A percentile compares a stretch with the other conserved stretches of the same genome.
Conservation (phyloP, 768 basidiomycete genomes). For the Xerocomus potaroensis region DNA sequence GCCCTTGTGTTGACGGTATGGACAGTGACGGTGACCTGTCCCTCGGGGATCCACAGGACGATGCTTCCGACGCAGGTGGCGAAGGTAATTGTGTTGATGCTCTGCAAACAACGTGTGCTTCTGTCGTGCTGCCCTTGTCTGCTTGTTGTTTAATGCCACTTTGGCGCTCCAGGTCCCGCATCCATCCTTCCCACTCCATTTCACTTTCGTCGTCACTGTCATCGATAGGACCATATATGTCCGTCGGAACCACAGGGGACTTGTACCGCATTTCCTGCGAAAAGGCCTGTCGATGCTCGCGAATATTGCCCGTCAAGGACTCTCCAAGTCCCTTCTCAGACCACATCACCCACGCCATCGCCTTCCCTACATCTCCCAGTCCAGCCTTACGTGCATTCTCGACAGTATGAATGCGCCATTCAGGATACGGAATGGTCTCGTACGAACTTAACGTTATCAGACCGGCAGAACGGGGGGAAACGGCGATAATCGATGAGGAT, state of each 20-base stretch:
- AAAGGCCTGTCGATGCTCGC: slow-evolving; percentile 20
- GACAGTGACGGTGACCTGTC: slow-evolving; percentile 13
- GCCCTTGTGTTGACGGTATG: slow-evolving; percentile 1
- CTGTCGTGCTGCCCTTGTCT: slow-evolving; percentile 1
- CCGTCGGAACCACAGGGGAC: neutral
- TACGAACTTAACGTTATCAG: slow-evolving; percentile 24
- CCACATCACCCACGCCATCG: slow-evolving; percentile 47
- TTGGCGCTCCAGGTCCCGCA: slow-evolving; percentile 49
- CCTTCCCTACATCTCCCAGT: slow-evolving; percentile 51
- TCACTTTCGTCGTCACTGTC: slow-evolving; percentile 46
- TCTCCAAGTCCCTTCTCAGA: slow-evolving; percentile 24
- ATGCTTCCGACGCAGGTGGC: slow-evolving; percentile 26
- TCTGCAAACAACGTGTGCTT: neutral
- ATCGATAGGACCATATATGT: slow-evolving; percentile 28
- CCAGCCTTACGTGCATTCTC: slow-evolving; percentile 53
- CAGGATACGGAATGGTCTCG: slow-evolving; percentile 53
- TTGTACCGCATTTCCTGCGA: slow-evolving; percentile 24
- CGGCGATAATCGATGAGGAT: slow-evolving; percentile 48
- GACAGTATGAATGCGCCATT: slow-evolving; percentile 55
- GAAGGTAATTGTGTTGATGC: slow-evolving; percentile 19
- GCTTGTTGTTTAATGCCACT: slow-evolving; percentile 13
- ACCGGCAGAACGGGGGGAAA: slow-evolving; percentile 38
- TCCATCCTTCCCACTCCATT: slow-evolving; percentile 66
- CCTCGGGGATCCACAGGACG: slow-evolving; percentile 22
- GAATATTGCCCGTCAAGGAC: slow-evolving; percentile 18